Percentiles rank a stretch among this genome's conserved stretches.
phyloP scores from a whole-genome alignment of 306 rosid species.

The Fagus sylvatica region DNA sequence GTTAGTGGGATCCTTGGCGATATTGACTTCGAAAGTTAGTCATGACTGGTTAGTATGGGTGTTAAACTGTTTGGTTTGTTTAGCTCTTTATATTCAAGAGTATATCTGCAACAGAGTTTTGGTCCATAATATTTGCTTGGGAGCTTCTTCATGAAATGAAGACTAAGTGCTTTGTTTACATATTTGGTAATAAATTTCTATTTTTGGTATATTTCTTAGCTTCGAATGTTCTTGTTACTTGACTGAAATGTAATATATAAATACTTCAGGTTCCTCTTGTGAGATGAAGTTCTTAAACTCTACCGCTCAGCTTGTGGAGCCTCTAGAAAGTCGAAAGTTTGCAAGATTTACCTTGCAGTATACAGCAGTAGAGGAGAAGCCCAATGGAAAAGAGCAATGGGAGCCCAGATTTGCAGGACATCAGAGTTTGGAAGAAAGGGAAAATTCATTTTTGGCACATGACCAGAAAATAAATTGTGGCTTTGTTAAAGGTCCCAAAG shows the following conservation, averaged over 20 bases:
- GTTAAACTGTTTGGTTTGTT: no score
- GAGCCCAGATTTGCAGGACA: constrained; percentile 89
- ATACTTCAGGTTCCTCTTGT: constrained; percentile 73
- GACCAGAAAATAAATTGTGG: constrained; percentile 90
- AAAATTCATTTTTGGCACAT: constrained; percentile 68
- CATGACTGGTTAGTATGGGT: no score
- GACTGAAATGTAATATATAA: constrained; percentile 29
- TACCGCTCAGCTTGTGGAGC: constrained; percentile 75
- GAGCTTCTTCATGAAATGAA: no score
- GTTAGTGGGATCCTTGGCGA: no score
- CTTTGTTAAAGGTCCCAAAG: constrained; percentile 81
- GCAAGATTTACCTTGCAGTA: constrained; percentile 79
- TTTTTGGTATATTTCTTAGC: no score
- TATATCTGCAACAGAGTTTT: no score
- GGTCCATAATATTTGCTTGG: no score
- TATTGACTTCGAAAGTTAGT: no score
- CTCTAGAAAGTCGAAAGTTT: constrained; percentile 82
- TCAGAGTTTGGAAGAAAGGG: constrained; percentile 79
- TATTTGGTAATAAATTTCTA: no score
- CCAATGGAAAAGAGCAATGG: constrained; percentile 64
- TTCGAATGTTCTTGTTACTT: no score
- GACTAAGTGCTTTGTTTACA: no score
- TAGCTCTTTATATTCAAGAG: no score
- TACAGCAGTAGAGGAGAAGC: constrained; percentile 63
- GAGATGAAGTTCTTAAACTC: constrained; percentile 77